Conservation (phyloP, 2,329 filamentous ascomycete species). For the Sarocladium oryzae region DNA sequence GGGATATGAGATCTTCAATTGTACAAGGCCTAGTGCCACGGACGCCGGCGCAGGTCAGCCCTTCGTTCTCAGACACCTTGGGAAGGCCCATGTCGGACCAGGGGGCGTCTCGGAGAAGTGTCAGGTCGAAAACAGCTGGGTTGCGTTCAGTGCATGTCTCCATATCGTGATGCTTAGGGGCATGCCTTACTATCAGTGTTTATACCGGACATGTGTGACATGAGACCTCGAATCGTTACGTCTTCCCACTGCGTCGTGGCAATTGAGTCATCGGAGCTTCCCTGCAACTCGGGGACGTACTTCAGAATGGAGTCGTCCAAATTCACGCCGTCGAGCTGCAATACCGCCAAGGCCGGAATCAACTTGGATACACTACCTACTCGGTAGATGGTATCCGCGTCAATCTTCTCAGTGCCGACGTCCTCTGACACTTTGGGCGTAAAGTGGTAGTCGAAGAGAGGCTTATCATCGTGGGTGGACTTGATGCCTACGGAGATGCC, state of each 20-base stretch:
- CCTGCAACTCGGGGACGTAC: conserved; percentile 33
- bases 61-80: conserved; percentile 19
- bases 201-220: conserved; percentile 39
- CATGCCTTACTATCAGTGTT: conserved; percentile 26
- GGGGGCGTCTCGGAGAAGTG: conserved; percentile 16
- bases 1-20: conserved; percentile 20
- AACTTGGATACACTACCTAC: conserved; percentile 30
- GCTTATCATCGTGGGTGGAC: conserved; percentile 29
- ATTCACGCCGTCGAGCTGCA: conserved; percentile 23
- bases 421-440: conserved; percentile 23
- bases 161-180: too few relatives aligned
- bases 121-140: conserved; percentile 29
- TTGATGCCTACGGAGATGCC: conserved; percentile 31
- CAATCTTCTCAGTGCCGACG: conserved; percentile 18
- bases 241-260: conserved; percentile 37
- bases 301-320: conserved; percentile 37
- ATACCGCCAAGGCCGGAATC: conserved; percentile 24
- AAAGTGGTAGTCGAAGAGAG: conserved; percentile 30
- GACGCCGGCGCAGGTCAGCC: conserved; percentile 28
- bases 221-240: conserved; percentile 38
- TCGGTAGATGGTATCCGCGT: conserved; percentile 26
- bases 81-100: conserved; percentile 28
- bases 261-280: conserved; percentile 21
- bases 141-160: too few relatives aligned
- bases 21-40: conserved; percentile 25